These are phyloP conservation scores for Auricularia cornea DNA, from an alignment of 768 basidiomycete genomes.

Conservation along the genomic window DNA sequence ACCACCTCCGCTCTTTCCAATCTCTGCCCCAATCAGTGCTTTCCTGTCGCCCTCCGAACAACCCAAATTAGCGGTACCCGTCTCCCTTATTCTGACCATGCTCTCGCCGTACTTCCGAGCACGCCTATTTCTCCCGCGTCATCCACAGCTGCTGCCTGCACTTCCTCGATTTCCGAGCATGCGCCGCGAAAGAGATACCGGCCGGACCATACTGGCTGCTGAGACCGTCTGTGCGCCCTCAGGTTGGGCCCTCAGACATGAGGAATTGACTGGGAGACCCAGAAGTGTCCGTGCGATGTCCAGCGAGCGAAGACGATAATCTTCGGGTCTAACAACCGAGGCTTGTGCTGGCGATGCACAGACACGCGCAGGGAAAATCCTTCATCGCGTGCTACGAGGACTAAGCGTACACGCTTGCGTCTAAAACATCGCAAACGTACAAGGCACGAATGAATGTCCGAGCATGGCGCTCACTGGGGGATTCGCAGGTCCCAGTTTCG, in stretches of 20 bases:
- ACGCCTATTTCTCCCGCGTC: not conserved
- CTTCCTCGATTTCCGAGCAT: not conserved
- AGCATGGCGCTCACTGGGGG: not conserved
- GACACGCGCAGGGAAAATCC: no score
- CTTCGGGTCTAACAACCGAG: no score
- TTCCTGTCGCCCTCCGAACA: not conserved
- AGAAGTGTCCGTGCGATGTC: no score
- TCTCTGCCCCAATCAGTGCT: not conserved
- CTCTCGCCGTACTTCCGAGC: not conserved
- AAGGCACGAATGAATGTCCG: not conserved
- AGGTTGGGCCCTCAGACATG: no score
- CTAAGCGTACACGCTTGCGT: no score
- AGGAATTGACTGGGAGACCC: no score
- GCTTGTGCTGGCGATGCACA: no score
- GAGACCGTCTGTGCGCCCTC: no score
- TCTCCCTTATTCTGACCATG: not conserved
- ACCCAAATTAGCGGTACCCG: not conserved
- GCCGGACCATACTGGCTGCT: not conserved
- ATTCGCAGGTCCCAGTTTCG: not conserved
- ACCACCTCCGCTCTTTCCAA: not conserved
- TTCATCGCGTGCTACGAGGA: no score
- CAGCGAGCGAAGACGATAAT: no score
- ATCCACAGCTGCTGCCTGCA: not conserved
- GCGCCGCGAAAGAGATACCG: not conserved
- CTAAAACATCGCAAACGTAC: not conserved